Evolutionary conservation across 2,329 filamentous ascomycete species (phyloP).

Genomic region (Didymella pinodella): DNA sequence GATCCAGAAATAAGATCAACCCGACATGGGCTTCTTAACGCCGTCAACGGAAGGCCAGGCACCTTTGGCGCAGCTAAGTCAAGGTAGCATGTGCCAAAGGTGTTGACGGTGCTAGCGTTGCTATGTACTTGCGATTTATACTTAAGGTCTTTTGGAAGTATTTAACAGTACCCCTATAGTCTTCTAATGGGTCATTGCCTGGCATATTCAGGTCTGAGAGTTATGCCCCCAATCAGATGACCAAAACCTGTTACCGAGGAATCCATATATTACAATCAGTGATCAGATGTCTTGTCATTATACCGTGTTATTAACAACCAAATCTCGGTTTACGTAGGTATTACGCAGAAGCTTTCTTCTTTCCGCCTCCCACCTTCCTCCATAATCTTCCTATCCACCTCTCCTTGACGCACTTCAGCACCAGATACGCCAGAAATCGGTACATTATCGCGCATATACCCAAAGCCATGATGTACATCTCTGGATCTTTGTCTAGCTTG

Average conservation of each 20-base stretch:
- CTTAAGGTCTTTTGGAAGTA: not conserved
- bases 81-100: not conserved
- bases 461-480: constrained; percentile 68
- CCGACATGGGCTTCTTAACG: not conserved
- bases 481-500: constrained; percentile 68
- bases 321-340: not conserved
- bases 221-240: no score
- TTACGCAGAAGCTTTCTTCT: constrained; percentile 13
- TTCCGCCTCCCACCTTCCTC: constrained; percentile 33
- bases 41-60: not conserved
- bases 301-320: no score
- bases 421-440: constrained; percentile 67
- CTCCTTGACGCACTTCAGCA: constrained; percentile 64
- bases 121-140: not conserved
- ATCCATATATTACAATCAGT: no score
- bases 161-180: not conserved
- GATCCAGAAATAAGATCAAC: not conserved
- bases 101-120: not conserved
- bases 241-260: no score
- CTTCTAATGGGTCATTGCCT: not conserved
- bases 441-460: constrained; percentile 71
- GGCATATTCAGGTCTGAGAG: not conserved
- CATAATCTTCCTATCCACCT: constrained; percentile 56
- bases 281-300: no score
- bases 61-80: not conserved